These are phyloP conservation scores for Ilex aquifolium DNA, from an alignment of 257 asterid species.

Conservation along the genomic window DNA sequence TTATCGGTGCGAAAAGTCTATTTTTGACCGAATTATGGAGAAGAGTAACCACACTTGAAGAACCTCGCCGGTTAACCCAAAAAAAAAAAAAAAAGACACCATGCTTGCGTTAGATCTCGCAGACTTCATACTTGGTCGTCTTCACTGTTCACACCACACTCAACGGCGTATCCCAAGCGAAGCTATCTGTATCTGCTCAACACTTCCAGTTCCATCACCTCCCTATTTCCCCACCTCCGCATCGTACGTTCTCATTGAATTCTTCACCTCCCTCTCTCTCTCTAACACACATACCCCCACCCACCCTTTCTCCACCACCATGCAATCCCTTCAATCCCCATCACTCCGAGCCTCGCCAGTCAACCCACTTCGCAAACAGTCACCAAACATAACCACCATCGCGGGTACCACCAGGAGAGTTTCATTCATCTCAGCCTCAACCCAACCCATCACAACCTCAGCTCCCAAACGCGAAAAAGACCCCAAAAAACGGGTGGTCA, in stretches of 20 bases:
- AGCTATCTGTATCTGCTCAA: too few relatives aligned
- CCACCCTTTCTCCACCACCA: conserved; percentile 1
- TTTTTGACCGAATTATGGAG: too few relatives aligned
- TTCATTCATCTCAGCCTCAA: conserved; percentile 24
- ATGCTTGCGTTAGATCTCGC: too few relatives aligned
- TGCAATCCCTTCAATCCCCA: conserved; percentile 34
- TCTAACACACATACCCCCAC: background rate
- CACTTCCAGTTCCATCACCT: too few relatives aligned
- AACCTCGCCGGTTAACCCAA: too few relatives aligned
- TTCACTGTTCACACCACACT: too few relatives aligned
- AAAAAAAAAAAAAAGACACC: too few relatives aligned
- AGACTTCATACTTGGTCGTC: too few relatives aligned
- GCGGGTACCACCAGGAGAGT: conserved; percentile 15
- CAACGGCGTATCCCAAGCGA: too few relatives aligned
- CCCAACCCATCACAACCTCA: conserved; percentile 19
- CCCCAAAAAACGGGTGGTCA: conserved; percentile 52
- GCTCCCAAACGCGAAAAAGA: conserved; percentile 42
- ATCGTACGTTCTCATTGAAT: background rate
- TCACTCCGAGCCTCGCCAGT: conserved; percentile 34
- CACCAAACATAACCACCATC: conserved; percentile 10
- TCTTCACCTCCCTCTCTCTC: background rate
- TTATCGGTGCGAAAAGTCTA: too few relatives aligned
- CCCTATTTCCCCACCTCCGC: background rate
- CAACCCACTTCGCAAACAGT: conserved; percentile 30
- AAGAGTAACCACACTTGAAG: too few relatives aligned